A percentile compares a stretch with the other conserved stretches of the same genome.
Conservation (phyloP, 805 yeast genomes). For the Barnettozyma wickerhamii region DNA sequence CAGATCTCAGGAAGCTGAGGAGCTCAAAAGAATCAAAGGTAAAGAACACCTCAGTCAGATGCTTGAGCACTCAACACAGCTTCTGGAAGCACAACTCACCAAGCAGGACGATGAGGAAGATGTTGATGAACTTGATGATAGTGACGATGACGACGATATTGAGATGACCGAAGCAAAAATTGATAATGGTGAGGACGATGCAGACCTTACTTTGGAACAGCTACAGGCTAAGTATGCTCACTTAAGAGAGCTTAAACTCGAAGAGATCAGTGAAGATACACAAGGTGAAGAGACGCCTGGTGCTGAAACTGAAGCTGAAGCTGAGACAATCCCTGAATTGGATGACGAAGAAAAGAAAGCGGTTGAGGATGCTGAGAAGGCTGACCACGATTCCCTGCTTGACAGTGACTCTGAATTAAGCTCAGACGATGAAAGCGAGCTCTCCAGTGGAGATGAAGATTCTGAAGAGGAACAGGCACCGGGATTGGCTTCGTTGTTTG, state of each 20-base stretch:
- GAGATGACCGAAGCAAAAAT: constrained; percentile 8
- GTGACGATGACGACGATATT: constrained; percentile 29
- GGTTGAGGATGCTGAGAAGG: constrained; percentile 25
- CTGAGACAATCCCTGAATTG: constrained; percentile 20
- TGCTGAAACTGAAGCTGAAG: constrained; percentile 22
- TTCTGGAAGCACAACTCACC: constrained; percentile 78
- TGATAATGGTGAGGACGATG: constrained; percentile 20
- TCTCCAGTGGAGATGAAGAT: constrained; percentile 21
- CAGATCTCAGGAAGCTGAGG: constrained; percentile 76
- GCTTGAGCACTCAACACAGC: constrained; percentile 85
- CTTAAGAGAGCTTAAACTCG: constrained; percentile 21
- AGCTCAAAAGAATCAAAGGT: constrained; percentile 73
- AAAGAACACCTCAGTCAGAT: constrained; percentile 84
- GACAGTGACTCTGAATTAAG: constrained; percentile 30
- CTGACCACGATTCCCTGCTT: constrained; percentile 15
- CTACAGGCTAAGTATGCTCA: constrained; percentile 24
- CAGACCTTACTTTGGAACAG: constrained; percentile 29
- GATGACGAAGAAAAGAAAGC: constrained; percentile 23
- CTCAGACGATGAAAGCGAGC: constrained; percentile 25
- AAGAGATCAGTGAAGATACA: constrained; percentile 27
- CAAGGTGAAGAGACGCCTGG: constrained; percentile 9
- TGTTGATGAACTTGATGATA: constrained; percentile 22
- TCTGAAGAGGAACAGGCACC: constrained; percentile 18
- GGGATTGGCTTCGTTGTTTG: constrained; percentile 36
- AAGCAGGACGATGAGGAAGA: constrained; percentile 29